These are phyloP conservation scores for Castanea mollissima DNA, from an alignment of 306 rosid genomes.

Conservation along the genomic window DNA sequence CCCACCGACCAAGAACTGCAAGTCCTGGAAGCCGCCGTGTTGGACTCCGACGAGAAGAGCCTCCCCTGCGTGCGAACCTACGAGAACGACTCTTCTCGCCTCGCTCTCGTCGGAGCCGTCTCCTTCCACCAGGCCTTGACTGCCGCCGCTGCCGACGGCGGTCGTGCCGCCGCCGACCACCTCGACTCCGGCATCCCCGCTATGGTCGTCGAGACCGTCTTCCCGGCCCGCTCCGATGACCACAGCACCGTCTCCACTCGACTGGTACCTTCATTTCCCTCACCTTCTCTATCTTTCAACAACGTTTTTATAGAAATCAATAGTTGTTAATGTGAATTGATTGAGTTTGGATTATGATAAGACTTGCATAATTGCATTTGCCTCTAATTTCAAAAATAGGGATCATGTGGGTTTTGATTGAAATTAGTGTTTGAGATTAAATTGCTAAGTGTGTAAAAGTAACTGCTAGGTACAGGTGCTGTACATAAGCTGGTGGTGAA, in stretches of 20 bases:
- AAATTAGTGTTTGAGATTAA: neutral
- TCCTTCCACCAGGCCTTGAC: conserved; percentile 76
- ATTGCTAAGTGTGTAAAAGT: too few species aligned
- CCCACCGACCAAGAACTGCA: conserved; percentile 59
- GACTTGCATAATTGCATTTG: neutral
- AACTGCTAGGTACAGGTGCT: too few species aligned
- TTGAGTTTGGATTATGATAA: too few species aligned
- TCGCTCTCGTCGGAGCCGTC: conserved; percentile 70
- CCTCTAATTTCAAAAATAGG: neutral
- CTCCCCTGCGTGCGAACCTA: conserved; percentile 83
- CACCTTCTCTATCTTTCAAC: neutral
- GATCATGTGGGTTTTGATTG: too few species aligned
- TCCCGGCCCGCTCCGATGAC: conserved; percentile 59
- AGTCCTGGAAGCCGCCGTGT: conserved; percentile 68
- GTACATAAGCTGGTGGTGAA: too few species aligned
- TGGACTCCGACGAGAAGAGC: conserved; percentile 51
- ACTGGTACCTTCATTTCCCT: conserved; percentile 50
- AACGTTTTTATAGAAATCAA: too few species aligned
- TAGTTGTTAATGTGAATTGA: too few species aligned
- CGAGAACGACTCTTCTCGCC: conserved; percentile 67
- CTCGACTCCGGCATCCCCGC: conserved; percentile 57
- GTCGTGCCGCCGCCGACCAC: conserved; percentile 77
- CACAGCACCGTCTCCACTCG: conserved; percentile 85
- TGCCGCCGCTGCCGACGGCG: conserved; percentile 92
- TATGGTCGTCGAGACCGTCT: conserved; percentile 87